Percentiles rank a stretch among this genome's conserved stretches.
Evolutionary conservation across 1,284 basidiomycete species (phyloP).

Genomic region (Ceratobasidium papillatum): DNA sequence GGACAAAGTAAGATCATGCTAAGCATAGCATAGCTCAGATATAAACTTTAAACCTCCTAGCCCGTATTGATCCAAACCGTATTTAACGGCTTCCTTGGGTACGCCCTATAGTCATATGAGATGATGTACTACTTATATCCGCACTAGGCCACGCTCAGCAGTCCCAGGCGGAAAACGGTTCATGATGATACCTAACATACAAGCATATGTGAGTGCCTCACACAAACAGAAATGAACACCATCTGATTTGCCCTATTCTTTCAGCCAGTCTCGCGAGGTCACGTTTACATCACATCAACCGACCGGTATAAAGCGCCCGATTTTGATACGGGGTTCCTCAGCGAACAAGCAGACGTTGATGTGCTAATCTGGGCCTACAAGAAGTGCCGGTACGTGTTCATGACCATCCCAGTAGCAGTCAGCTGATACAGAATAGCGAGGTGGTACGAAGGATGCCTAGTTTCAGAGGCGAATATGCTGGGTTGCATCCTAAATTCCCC

Average conservation of each 20-base stretch:
- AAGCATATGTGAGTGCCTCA: constrained; percentile 24
- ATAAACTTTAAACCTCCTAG: background rate
- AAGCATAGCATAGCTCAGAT: background rate
- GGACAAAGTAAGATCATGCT: constrained; percentile 53
- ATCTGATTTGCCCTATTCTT: background rate
- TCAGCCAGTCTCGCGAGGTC: constrained; percentile 47
- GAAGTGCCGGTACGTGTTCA: constrained; percentile 51
- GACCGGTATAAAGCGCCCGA: constrained; percentile 47
- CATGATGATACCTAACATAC: constrained; percentile 27
- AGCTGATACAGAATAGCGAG: constrained; percentile 52
- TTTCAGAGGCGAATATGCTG: constrained; percentile 62
- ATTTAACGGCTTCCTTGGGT: constrained; percentile 28
- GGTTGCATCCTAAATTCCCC: constrained; percentile 62
- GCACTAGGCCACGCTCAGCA: constrained; percentile 50
- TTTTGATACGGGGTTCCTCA: constrained; percentile 47
- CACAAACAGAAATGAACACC: background rate
- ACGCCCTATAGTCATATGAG: background rate
- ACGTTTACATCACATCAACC: constrained; percentile 47
- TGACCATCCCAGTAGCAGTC: background rate
- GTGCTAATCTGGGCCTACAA: constrained; percentile 67
- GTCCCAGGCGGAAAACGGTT: constrained; percentile 14
- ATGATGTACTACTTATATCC: constrained; percentile 46
- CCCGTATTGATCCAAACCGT: constrained; percentile 25
- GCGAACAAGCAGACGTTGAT: constrained; percentile 58
- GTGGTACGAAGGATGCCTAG: constrained; percentile 63